phyloP scores from a whole-genome alignment of 768 basidiomycete genomes.

The Lactarius trivialis region DNA sequence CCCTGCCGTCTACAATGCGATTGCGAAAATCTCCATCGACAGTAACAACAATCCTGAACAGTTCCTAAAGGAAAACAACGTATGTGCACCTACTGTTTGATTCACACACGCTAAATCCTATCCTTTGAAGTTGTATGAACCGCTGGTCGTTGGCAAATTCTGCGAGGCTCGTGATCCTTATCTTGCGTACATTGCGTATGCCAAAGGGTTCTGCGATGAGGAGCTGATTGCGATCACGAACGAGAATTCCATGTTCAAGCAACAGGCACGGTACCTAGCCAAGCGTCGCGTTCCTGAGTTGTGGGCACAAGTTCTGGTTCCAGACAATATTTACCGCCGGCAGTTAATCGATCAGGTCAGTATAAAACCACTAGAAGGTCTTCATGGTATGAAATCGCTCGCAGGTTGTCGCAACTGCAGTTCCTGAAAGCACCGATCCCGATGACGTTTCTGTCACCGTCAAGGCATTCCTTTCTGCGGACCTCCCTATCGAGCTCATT shows the following conservation, averaged over 20 bases:
- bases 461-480: constrained; percentile 96
- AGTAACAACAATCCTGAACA: constrained; percentile 97
- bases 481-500: constrained; percentile 94
- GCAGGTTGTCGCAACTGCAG: constrained; percentile 87
- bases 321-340: constrained; percentile 88
- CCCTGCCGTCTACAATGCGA: constrained; percentile 88
- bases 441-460: constrained; percentile 98
- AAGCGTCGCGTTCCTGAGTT: constrained; percentile 93
- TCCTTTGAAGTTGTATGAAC: constrained; percentile 78
- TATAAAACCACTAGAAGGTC: background rate
- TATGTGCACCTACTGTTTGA: constrained; percentile 35
- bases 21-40: constrained; percentile 98
- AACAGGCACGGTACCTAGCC: constrained; percentile 96
- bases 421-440: constrained; percentile 95
- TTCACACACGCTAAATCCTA: constrained; percentile 16
- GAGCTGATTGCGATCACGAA: constrained; percentile 96
- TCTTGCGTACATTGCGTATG: constrained; percentile 97
- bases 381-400: background rate
- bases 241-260: constrained; percentile 99
- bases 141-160: constrained; percentile 96
- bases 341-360: constrained; percentile 85
- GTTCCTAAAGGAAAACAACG: constrained; percentile 98
- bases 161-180: constrained; percentile 98
- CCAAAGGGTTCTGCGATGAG: constrained; percentile 97
- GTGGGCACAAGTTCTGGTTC: constrained; percentile 90